phyloP scores from a whole-genome alignment of 805 yeast species.

The Saccharomycopsis babjevae region DNA sequence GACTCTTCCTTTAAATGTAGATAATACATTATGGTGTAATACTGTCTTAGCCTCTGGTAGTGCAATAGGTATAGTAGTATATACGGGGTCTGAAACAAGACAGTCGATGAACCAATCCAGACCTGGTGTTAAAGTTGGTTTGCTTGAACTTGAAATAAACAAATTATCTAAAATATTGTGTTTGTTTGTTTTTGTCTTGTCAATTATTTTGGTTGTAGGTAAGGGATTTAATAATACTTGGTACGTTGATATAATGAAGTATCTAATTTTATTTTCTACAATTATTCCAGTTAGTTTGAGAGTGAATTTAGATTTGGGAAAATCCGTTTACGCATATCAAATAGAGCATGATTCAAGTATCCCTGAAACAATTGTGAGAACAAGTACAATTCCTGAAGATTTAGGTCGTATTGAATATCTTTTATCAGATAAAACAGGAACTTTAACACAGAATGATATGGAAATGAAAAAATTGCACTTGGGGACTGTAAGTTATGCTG shows the following conservation, averaged over 20 bases:
- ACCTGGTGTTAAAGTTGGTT: constrained; percentile 80
- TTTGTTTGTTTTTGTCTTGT: constrained; percentile 69
- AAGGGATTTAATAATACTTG: constrained; percentile 59
- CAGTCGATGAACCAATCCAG: constrained; percentile 89
- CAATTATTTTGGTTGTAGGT: constrained; percentile 66
- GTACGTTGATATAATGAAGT: constrained; percentile 88
- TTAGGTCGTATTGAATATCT: constrained; percentile 91
- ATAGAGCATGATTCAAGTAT: constrained; percentile 81
- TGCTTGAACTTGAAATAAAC: constrained; percentile 86
- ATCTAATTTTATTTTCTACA: constrained; percentile 83
- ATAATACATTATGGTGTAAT: constrained; percentile 96
- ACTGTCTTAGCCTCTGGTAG: constrained; percentile 93
- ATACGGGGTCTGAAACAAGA: constrained; percentile 89
- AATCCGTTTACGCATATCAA: constrained; percentile 90
- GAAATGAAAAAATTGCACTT: constrained; percentile 86
- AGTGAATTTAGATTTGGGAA: constrained; percentile 90
- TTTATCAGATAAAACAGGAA: constrained; percentile 92
- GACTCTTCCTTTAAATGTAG: constrained; percentile 62
- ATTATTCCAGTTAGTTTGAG: constrained; percentile 93
- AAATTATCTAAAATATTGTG: constrained; percentile 80
- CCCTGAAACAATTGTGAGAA: constrained; percentile 83
- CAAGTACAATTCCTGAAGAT: constrained; percentile 97
- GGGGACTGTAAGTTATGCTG: constrained; percentile 87
- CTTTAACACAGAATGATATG: constrained; percentile 97
- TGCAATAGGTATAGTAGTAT: constrained; percentile 78